These are phyloP conservation scores for Schizophyllum amplum DNA, from an alignment of 1,284 basidiomycete genomes.

Conservation along the genomic window DNA sequence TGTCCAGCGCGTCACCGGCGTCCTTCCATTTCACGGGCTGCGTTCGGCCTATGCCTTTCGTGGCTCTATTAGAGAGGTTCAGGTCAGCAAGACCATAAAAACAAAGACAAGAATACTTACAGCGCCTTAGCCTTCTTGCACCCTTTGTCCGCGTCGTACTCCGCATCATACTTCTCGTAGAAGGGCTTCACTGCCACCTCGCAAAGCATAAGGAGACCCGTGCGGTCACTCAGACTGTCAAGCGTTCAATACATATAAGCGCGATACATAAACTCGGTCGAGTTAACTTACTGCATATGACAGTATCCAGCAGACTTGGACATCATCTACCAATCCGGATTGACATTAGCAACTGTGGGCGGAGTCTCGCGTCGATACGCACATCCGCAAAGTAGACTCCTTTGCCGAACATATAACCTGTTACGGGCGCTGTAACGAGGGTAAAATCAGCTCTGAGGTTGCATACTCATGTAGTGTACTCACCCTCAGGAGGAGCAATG, in stretches of 20 bases:
- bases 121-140: conserved; percentile 31
- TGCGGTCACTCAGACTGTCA: conserved; percentile 39
- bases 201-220: conserved; percentile 48
- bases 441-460: background rate
- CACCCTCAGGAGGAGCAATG: conserved; percentile 62
- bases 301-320: conserved; percentile 52
- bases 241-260: conserved; percentile 1
- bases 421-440: conserved; percentile 34
- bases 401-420: conserved; percentile 61
- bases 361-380: conserved; percentile 16
- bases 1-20: conserved; percentile 42
- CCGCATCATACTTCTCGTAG: conserved; percentile 37
- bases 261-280: background rate
- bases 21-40: conserved; percentile 55
- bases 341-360: background rate
- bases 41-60: conserved; percentile 44
- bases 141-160: conserved; percentile 41
- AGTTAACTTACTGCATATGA: conserved; percentile 34
- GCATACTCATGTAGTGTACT: conserved; percentile 1
- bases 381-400: conserved; percentile 65
- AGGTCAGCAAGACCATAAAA: background rate
- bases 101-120: conserved; percentile 8
- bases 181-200: conserved; percentile 53
- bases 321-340: background rate
- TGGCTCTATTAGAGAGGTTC: conserved; percentile 27